Evolutionary conservation across 208 protist genomes (phyloP).

Genomic region (Acanthamoeba sp.): DNA sequence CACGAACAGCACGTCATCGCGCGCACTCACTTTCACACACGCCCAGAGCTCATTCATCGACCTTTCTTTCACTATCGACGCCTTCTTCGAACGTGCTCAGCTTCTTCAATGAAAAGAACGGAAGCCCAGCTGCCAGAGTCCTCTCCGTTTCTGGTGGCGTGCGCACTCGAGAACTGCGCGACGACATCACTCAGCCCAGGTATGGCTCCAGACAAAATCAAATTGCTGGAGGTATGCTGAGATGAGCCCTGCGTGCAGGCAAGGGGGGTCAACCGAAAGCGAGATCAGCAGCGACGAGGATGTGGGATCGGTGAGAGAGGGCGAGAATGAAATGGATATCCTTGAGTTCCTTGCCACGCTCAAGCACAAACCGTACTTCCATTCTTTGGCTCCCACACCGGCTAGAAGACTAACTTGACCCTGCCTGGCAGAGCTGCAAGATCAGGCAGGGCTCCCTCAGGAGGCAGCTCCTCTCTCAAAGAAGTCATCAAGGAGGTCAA

Average conservation of each 20-base stretch:
- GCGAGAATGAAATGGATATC: conserved; percentile 13
- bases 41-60: background rate
- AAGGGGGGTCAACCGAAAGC: too few relatives aligned
- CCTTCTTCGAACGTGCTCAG: background rate
- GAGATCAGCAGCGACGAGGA: background rate
- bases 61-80: background rate
- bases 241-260: too few relatives aligned
- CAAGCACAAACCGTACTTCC: background rate
- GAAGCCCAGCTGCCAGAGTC: background rate
- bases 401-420: too few relatives aligned
- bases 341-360: conserved; percentile 1
- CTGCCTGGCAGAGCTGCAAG: background rate
- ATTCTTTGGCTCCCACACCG: background rate
- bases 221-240: too few relatives aligned
- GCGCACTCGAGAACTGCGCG: background rate
- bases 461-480: conserved; percentile 16
- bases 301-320: too few relatives aligned
- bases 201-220: too few relatives aligned
- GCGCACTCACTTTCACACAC: background rate
- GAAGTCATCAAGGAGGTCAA: conserved; percentile 37
- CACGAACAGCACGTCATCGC: background rate
- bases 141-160: background rate
- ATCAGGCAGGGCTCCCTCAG: background rate
- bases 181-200: background rate
- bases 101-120: conserved; percentile 33